A percentile compares a stretch with the other conserved stretches of the same genome.
These are phyloP conservation scores for Chaetomiaceae sp. DNA, from an alignment of 2,329 filamentous ascomycete genomes.

Conservation along the genomic window DNA sequence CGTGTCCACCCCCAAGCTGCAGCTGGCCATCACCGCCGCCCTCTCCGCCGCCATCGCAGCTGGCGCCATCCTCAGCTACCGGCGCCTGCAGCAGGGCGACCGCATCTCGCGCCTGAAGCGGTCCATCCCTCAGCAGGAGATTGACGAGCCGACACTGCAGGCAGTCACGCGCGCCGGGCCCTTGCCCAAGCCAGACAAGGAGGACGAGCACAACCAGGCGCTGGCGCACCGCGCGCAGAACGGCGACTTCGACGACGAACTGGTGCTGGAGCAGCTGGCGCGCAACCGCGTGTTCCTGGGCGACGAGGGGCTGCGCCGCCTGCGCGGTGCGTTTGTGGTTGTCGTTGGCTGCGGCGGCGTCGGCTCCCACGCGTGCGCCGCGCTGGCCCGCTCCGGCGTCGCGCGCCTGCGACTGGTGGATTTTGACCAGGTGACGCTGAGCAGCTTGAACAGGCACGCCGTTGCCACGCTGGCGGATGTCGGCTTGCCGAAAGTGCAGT, in stretches of 20 bases:
- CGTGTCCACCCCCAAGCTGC: conserved; percentile 43
- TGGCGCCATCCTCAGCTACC: conserved; percentile 55
- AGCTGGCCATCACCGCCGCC: conserved; percentile 66
- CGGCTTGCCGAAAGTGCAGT: conserved; percentile 84
- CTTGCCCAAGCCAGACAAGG: conserved; percentile 44
- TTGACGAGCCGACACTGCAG: conserved; percentile 25
- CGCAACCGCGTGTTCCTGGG: conserved; percentile 88
- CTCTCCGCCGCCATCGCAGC: conserved; percentile 56
- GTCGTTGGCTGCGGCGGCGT: conserved; percentile 93
- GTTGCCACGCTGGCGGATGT: conserved; percentile 92
- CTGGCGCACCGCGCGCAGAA: conserved; percentile 55
- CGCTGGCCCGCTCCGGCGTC: conserved; percentile 83
- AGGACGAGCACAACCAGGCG: conserved; percentile 53
- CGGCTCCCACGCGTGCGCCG: conserved; percentile 82
- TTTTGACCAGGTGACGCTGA: conserved; percentile 95
- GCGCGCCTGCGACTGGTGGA: conserved; percentile 84
- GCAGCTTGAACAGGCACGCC: conserved; percentile 90
- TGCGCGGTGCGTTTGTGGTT: conserved; percentile 77
- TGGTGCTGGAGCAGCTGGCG: conserved; percentile 90
- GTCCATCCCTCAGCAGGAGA: conserved; percentile 45
- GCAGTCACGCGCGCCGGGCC: conserved; percentile 58
- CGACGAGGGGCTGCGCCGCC: conserved; percentile 69
- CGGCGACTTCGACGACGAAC: conserved; percentile 64
- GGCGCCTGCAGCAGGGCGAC: conserved; percentile 50
- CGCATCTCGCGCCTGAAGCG: conserved; percentile 52